Conservation (phyloP, 2,329 filamentous ascomycete species). For the Lasiodiplodia sp. region DNA sequence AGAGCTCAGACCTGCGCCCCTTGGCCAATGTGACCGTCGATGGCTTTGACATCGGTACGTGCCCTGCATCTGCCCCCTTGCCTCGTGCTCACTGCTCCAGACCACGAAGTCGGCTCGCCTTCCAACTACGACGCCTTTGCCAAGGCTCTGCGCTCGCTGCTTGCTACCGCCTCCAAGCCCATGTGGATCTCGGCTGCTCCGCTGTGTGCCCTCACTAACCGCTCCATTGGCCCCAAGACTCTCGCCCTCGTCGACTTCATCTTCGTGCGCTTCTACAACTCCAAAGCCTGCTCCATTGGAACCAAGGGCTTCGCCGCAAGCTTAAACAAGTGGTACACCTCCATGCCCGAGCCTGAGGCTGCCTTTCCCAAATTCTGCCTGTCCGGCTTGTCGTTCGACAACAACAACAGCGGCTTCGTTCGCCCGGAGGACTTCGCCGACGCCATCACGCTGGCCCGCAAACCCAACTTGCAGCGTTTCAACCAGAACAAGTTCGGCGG, state of each 20-base stretch:
- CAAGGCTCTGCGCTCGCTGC: constrained; percentile 2
- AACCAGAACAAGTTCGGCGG: constrained; percentile 26
- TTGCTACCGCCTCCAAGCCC: constrained; percentile 15
- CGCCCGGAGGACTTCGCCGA: constrained; percentile 14
- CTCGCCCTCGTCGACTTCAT: constrained; percentile 26
- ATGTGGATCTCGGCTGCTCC: constrained; percentile 26
- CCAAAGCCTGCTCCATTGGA: constrained; percentile 23
- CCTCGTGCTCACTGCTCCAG: constrained; percentile 1
- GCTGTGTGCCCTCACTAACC: constrained; percentile 9
- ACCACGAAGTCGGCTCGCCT: constrained; percentile 26
- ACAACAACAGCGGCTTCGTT: constrained; percentile 19
- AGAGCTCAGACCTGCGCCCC: constrained; percentile 2
- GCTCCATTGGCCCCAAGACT: constrained; percentile 3
- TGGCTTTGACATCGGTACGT: constrained; percentile 26
- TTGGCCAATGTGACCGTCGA: constrained; percentile 16
- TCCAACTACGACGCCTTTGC: constrained; percentile 21
- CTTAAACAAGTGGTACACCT: constrained; percentile 11
- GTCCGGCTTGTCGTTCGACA: constrained; percentile 23
- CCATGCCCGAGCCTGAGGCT: constrained; percentile 6
- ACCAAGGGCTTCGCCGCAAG: constrained; percentile 4
- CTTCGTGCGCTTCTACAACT: constrained; percentile 29
- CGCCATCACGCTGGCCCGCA: constrained; percentile 1
- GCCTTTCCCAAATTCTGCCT: constrained; percentile 13
- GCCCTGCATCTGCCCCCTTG: neutral
- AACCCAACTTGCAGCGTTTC: constrained; percentile 15